phyloP scores from a whole-genome alignment of 495 filamentous ascomycete species.

The Penicillium verhagenii region DNA sequence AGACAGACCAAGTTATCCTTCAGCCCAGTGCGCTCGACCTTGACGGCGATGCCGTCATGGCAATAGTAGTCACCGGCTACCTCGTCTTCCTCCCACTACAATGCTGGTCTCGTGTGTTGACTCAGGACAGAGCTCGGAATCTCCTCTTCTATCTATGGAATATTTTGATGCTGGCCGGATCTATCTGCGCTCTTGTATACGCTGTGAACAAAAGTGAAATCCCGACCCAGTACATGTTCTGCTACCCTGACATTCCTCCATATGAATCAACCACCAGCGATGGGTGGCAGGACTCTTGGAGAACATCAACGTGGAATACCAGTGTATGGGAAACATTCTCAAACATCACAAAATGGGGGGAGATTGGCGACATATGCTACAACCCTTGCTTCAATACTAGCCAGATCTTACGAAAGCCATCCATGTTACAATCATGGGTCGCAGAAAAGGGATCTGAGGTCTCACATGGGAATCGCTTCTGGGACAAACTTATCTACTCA shows the following conservation, averaged over 20 bases:
- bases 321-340: constrained; percentile 33
- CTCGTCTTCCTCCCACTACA: constrained; percentile 38
- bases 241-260: constrained; percentile 28
- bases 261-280: constrained; percentile 21
- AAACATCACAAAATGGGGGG: constrained; percentile 19
- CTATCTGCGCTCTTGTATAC: constrained; percentile 29
- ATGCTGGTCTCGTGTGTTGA: constrained; percentile 33
- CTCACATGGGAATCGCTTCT: constrained; percentile 10
- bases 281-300: constrained; percentile 27
- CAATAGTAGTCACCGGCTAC: constrained; percentile 38
- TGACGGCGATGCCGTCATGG: constrained; percentile 35
- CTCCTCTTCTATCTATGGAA: constrained; percentile 34
- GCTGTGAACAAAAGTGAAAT: constrained; percentile 12
- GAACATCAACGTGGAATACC: constrained; percentile 28
- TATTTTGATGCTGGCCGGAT: constrained; percentile 31
- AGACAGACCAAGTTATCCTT: constrained; percentile 16
- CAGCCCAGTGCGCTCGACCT: constrained; percentile 31
- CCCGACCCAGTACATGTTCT: constrained; percentile 35
- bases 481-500: constrained; percentile 26
- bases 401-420: constrained; percentile 26
- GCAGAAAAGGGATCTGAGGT: constrained; percentile 5
- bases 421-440: constrained; percentile 15
- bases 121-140: constrained; percentile 23
- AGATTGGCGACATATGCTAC: constrained; percentile 28
- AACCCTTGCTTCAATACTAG: constrained; percentile 36